phyloP scores from a whole-genome alignment of 495 filamentous ascomycete genomes.

The Acidiella bohemica region DNA sequence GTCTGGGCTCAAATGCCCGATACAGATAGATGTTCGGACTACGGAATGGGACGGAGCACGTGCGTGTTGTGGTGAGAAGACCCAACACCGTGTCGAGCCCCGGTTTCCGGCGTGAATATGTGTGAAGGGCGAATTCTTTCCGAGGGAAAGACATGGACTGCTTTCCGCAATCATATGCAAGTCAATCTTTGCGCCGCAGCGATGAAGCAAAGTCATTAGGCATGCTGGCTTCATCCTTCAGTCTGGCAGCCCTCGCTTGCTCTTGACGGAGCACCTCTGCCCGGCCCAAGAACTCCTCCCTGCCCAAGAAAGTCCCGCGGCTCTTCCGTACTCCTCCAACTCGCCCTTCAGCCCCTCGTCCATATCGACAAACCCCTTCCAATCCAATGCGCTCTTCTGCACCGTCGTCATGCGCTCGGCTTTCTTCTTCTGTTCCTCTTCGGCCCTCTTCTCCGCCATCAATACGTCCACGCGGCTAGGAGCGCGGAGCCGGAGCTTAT shows the following conservation, averaged over 20 bases:
- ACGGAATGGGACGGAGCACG: no score
- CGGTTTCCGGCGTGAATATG: no score
- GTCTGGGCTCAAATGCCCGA: no score
- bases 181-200: no score
- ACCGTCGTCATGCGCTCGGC: constrained; percentile 88
- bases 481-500: constrained; percentile 23
- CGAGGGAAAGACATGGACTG: no score
- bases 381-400: constrained; percentile 89
- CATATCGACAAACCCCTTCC: constrained; percentile 89
- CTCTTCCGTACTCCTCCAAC: constrained; percentile 70
- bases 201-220: no score
- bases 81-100: no score
- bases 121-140: no score
- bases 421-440: constrained; percentile 34
- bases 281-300: constrained; percentile 80
- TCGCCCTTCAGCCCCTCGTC: constrained; percentile 86
- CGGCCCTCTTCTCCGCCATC: constrained; percentile 22
- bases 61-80: no score
- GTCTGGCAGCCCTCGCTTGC: constrained; percentile 49
- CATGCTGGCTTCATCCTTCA: constrained; percentile 43
- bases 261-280: constrained; percentile 67
- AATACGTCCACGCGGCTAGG: constrained; percentile 30
- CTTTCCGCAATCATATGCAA: no score
- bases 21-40: no score
- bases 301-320: constrained; percentile 65